Evolutionary conservation across 176 grass and related monocot species (phyloP).

Genomic region (Raddia guianensis): DNA sequence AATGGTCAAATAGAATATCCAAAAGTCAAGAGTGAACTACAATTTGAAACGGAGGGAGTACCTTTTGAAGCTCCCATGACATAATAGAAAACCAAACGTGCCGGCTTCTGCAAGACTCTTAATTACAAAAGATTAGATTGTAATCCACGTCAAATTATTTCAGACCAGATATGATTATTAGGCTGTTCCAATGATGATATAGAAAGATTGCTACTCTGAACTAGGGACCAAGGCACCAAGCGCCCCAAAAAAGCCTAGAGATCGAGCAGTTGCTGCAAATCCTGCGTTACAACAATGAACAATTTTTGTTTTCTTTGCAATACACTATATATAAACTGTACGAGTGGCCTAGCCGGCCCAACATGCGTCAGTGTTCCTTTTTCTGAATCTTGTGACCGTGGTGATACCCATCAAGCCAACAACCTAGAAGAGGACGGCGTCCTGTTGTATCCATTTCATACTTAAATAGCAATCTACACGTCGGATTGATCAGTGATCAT

Average conservation of each 20-base stretch:
- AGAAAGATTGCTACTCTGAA: not conserved
- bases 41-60: no score
- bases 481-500: not conserved
- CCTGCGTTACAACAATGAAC: not conserved
- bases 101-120: no score
- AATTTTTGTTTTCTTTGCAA: not conserved
- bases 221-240: not conserved
- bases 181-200: constrained; percentile 14
- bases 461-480: constrained; percentile 7
- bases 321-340: not conserved
- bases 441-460: no score
- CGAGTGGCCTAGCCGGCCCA: not conserved
- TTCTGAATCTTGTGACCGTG: not conserved
- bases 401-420: no score
- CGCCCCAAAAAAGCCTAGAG: not conserved
- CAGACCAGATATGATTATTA: not conserved
- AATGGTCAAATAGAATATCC: no score
- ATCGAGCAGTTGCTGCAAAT: constrained; percentile 9
- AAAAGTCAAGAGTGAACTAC: no score
- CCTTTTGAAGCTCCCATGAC: no score
- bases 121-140: no score
- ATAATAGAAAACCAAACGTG: no score
- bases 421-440: not conserved
- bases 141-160: no score
- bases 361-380: not conserved